These are phyloP conservation scores for Mucor mucedo DNA, from an alignment of 371 early-diverging fungal species.

Conservation along the genomic window DNA sequence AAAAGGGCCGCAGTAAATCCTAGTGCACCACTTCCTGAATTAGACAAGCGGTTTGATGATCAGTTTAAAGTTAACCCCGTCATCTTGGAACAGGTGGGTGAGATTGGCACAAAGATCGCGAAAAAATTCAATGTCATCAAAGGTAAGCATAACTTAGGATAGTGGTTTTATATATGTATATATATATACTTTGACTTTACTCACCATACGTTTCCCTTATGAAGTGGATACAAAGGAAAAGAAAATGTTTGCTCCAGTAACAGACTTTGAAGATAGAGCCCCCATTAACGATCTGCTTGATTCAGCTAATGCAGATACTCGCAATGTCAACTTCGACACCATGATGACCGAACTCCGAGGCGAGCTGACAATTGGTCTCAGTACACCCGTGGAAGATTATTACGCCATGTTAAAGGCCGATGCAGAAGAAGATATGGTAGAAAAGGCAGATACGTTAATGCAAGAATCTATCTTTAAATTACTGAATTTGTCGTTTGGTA, in stretches of 20 bases:
- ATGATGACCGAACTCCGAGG: slow-evolving; percentile 21
- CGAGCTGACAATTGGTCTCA: slow-evolving; percentile 55
- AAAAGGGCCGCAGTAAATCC: slow-evolving; percentile 62
- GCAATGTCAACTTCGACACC: not conserved
- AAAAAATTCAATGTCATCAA: slow-evolving; percentile 54
- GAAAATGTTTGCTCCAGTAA: not conserved
- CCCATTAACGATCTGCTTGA: not conserved
- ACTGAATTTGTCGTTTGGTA: slow-evolving; percentile 60
- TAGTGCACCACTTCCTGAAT: slow-evolving; percentile 55
- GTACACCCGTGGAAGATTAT: slow-evolving; percentile 67
- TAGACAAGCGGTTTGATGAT: slow-evolving; percentile 26
- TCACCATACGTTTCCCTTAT: not conserved
- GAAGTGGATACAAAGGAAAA: not conserved
- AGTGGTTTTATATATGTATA: too few species aligned
- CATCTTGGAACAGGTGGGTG: slow-evolving; percentile 37
- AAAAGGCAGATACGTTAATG: slow-evolving; percentile 67
- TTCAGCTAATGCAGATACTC: not conserved
- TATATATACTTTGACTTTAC: not conserved
- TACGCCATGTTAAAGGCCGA: slow-evolving; percentile 50
- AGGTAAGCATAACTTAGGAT: slow-evolving; percentile 30
- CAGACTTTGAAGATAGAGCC: not conserved
- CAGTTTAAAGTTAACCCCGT: not conserved
- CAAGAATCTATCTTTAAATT: slow-evolving; percentile 48
- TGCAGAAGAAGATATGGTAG: slow-evolving; percentile 48
- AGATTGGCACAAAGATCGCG: slow-evolving; percentile 39